phyloP scores from a whole-genome alignment of 805 yeast genomes.

The Lipomyces sp. region DNA sequence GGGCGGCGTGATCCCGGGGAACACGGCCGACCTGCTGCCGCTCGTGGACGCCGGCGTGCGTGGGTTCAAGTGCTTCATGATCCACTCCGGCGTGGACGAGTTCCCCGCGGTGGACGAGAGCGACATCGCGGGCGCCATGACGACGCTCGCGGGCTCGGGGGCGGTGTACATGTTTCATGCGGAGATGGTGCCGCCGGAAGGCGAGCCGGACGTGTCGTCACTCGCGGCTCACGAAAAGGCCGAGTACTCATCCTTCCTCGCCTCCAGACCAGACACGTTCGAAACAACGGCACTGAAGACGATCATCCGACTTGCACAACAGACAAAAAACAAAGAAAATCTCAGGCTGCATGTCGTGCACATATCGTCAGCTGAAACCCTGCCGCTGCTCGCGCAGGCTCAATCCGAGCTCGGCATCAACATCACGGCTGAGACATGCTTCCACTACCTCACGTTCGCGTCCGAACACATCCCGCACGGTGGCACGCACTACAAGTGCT shows the following conservation, averaged over 20 bases:
- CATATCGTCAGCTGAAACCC: slow-evolving; percentile 77
- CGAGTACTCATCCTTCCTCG: slow-evolving; percentile 66
- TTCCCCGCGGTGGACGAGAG: slow-evolving; percentile 74
- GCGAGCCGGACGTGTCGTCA: slow-evolving; percentile 22
- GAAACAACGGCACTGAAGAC: slow-evolving; percentile 81
- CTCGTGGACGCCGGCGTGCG: slow-evolving; percentile 82
- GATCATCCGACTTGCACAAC: slow-evolving; percentile 60
- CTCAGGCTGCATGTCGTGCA: slow-evolving; percentile 78
- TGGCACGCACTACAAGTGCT: slow-evolving; percentile 84
- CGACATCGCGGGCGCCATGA: slow-evolving; percentile 67
- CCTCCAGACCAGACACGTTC: slow-evolving; percentile 83
- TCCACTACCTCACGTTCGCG: slow-evolving; percentile 76
- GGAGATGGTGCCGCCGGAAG: slow-evolving; percentile 64
- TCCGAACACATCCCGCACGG: slow-evolving; percentile 77
- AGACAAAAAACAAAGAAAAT: slow-evolving; percentile 33
- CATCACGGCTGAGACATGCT: slow-evolving; percentile 87
- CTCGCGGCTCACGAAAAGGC: slow-evolving; percentile 20
- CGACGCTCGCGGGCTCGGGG: slow-evolving; percentile 54
- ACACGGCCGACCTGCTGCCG: slow-evolving; percentile 65
- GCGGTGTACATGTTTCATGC: slow-evolving; percentile 91
- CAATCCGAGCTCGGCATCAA: slow-evolving; percentile 41
- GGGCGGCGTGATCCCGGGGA: slow-evolving; percentile 91
- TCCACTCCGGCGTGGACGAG: slow-evolving; percentile 95
- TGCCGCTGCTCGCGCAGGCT: slow-evolving; percentile 70
- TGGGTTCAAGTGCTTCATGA: slow-evolving; percentile 89